A percentile compares a stretch with the other conserved stretches of the same genome.
Evolutionary conservation across 139 green algal genomes (phyloP).

Genomic region (Zygnema cylindricum): DNA sequence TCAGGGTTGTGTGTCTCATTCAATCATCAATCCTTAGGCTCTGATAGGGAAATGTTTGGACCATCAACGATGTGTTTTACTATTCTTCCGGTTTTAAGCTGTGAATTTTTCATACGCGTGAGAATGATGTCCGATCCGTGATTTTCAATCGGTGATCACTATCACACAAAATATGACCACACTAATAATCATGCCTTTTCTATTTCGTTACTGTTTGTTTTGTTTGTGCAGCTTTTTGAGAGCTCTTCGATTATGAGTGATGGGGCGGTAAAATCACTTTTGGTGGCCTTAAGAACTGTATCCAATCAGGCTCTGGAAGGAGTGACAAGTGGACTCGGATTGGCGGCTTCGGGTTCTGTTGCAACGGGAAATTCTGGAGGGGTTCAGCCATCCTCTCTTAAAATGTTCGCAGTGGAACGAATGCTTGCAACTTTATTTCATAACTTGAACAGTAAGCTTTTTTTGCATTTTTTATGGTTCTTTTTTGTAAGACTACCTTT

Average conservation of each 20-base stretch:
- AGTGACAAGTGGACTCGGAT: conserved; percentile 40
- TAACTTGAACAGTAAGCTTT: conserved; percentile 60
- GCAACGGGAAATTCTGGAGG: background rate
- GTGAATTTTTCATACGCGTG: too few relatives aligned
- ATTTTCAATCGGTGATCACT: background rate
- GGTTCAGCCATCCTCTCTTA: background rate
- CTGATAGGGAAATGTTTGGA: too few relatives aligned
- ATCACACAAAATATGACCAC: background rate
- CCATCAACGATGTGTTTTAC: too few relatives aligned
- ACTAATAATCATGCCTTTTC: conserved; percentile 6
- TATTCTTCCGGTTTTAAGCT: too few relatives aligned
- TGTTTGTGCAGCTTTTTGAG: conserved; percentile 55
- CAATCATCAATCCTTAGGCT: too few relatives aligned
- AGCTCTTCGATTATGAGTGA: conserved; percentile 52
- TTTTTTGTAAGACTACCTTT: too few relatives aligned
- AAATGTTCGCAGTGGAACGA: conserved; percentile 59
- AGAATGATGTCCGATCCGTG: background rate
- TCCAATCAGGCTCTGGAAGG: conserved; percentile 25
- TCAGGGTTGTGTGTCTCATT: too few relatives aligned
- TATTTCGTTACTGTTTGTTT: conserved; percentile 9
- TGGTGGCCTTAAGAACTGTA: conserved; percentile 28
- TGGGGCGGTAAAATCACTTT: conserved; percentile 1
- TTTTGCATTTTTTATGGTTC: too few relatives aligned
- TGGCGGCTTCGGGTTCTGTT: conserved; percentile 27
- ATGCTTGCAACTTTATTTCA: conserved; percentile 50